Evolutionary conservation across 2,329 filamentous ascomycete species (phyloP), one percentile per base, ranked within the genome.

Genomic region (Pseudopithomyces chartarum): DNA sequence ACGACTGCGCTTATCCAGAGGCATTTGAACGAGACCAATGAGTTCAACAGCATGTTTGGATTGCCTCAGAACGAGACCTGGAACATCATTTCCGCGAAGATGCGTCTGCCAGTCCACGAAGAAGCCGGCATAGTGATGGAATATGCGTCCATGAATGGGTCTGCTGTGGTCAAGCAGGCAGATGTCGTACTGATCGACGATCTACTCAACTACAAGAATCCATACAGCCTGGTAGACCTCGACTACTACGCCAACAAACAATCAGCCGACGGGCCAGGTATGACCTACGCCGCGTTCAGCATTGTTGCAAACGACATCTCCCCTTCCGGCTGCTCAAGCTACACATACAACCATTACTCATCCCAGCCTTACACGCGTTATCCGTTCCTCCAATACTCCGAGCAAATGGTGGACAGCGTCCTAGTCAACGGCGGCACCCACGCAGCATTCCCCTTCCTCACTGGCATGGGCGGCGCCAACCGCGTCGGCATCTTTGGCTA

Each of bases 201-300:
- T 65, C 84, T 89, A 2, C 71, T 90, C 1, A 82, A 84, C 54
- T 90, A 85, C 60, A 81, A 82, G 4, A 79, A 84, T 47, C 83
- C 85, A 42, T 80, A 83, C 62, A 81, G 81, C 13, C 70, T 84
- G 45, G 80, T 77, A 29, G 85, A 90, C 61, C 73, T 90, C 19
- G 85, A 90, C 63, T 90, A 89, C 66, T 90, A 90, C 65, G 87
- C 88, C 4, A 84, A 84, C 43, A 87, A 86, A 53, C 88, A 90
- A 72, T 88, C 87, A 1, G 76, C 83, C 1, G 82, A 89, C 61
- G 88, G 88, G 0, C 88, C 88, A 1, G 88, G 85, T 2, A 91
- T 91, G 88, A 90, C 88, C 1, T 91, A 88, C 71, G 85, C 85
- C 10, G 85, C 89, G 10, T 90, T 89, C 72, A 84, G 85, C 45